Evolutionary conservation across 2,329 filamentous ascomycete genomes (phyloP).

Genomic region (Ophiostoma ips): DNA sequence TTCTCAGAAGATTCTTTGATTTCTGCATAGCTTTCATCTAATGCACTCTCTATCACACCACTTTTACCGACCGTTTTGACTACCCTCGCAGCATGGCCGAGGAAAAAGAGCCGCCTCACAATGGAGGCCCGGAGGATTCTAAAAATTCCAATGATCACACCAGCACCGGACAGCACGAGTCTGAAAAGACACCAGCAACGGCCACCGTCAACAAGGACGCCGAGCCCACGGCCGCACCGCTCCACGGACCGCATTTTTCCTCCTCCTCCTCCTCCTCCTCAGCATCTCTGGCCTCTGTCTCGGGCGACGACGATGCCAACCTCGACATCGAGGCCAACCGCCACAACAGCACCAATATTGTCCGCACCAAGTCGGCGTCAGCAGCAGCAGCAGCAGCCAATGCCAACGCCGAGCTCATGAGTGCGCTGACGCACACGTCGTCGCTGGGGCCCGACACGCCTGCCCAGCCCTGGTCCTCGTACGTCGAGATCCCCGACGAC

Average conservation of each 20-base stretch:
- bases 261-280: background rate
- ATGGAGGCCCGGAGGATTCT: background rate
- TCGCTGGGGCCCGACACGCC: slow-evolving; percentile 17
- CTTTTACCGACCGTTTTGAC: background rate
- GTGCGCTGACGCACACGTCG: slow-evolving; percentile 14
- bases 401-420: slow-evolving; percentile 4
- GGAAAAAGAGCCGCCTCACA: background rate
- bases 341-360: slow-evolving; percentile 3
- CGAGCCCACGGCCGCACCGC: background rate
- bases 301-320: background rate
- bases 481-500: slow-evolving; percentile 31
- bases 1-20: too few species aligned
- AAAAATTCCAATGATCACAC: too few species aligned
- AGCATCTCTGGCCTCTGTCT: background rate
- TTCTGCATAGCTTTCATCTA: too few species aligned
- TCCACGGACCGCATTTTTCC: background rate
- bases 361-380: background rate
- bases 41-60: too few species aligned
- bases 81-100: background rate
- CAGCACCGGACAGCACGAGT: too few species aligned
- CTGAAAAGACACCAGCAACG: too few species aligned
- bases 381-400: background rate
- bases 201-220: background rate
- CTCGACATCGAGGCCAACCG: background rate
- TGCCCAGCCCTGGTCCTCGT: slow-evolving; percentile 18